Evolutionary conservation across 192 early-diverging fungal genomes (phyloP).

Genomic region (Jimgerdemannia lactiflua): DNA sequence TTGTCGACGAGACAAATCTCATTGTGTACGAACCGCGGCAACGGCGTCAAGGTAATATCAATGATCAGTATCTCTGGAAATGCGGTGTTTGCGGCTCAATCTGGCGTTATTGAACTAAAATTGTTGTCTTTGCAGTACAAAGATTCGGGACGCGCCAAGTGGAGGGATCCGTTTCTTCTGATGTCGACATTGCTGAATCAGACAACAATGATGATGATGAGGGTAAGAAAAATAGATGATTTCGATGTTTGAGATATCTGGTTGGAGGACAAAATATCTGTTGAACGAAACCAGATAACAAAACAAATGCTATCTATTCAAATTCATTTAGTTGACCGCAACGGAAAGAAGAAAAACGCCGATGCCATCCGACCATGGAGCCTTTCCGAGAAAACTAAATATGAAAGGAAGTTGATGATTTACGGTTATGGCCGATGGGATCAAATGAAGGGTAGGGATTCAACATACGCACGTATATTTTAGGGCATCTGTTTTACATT

Average conservation of each 20-base stretch:
- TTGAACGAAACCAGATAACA: neutral
- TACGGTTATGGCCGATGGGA: constrained; percentile 65
- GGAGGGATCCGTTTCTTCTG: constrained; percentile 36
- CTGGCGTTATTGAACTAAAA: neutral
- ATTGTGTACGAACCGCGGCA: constrained; percentile 70
- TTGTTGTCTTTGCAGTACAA: constrained; percentile 17
- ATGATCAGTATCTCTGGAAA: neutral
- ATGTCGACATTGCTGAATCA: constrained; percentile 45
- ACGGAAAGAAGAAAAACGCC: neutral
- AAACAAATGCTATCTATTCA: neutral
- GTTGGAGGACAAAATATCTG: neutral
- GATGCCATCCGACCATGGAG: constrained; percentile 46
- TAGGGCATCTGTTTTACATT: neutral
- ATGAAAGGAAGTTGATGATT: constrained; percentile 61
- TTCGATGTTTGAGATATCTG: constrained; percentile 18
- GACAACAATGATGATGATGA: constrained; percentile 45
- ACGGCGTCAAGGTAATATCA: constrained; percentile 45
- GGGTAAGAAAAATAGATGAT: constrained; percentile 21
- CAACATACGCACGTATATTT: neutral
- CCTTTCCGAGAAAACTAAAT: constrained; percentile 52
- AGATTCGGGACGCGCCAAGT: constrained; percentile 38
- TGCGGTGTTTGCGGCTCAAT: neutral
- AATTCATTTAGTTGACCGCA: neutral
- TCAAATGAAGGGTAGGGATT: constrained; percentile 36
- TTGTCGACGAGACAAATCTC: constrained; percentile 51